phyloP scores from a whole-genome alignment of 495 filamentous ascomycete species.

The Aspergillus nanangensis region DNA sequence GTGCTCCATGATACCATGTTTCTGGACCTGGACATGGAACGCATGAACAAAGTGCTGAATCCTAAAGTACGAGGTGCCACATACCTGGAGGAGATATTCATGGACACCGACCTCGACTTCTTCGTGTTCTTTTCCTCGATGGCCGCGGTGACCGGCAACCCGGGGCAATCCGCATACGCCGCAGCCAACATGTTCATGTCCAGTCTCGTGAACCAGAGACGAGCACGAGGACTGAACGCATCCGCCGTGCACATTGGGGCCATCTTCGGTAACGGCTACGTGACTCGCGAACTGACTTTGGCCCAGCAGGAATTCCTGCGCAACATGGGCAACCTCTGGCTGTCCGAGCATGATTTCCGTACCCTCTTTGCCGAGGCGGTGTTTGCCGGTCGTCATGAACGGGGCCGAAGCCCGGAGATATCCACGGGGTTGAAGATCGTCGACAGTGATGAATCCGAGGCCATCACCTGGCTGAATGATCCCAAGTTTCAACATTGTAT shows the following conservation, averaged over 20 bases:
- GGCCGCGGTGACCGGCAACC: constrained; percentile 46
- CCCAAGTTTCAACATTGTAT: neutral
- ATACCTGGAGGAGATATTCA: constrained; percentile 22
- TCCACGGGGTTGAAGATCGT: neutral
- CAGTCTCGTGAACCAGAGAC: neutral
- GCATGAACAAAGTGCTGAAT: constrained; percentile 1
- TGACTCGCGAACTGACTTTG: neutral
- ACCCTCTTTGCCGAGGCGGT: neutral
- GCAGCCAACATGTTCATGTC: constrained; percentile 51
- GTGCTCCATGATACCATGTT: constrained; percentile 16
- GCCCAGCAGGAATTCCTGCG: neutral
- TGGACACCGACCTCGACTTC: constrained; percentile 48
- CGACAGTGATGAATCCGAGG: too few relatives aligned
- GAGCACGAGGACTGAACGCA: neutral
- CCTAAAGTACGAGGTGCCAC: constrained; percentile 23
- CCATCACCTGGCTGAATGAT: neutral
- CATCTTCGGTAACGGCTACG: constrained; percentile 1
- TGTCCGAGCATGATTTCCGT: neutral
- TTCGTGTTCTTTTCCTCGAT: constrained; percentile 57
- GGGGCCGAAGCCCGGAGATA: neutral
- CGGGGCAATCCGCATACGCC: constrained; percentile 55
- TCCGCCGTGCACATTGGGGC: neutral
- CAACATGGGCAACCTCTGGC: too few relatives aligned
- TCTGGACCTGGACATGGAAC: constrained; percentile 3
- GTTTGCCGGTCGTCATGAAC: neutral